phyloP scores from a whole-genome alignment of 2,329 filamentous ascomycete genomes.

The Thielaviopsis punctulata region DNA sequence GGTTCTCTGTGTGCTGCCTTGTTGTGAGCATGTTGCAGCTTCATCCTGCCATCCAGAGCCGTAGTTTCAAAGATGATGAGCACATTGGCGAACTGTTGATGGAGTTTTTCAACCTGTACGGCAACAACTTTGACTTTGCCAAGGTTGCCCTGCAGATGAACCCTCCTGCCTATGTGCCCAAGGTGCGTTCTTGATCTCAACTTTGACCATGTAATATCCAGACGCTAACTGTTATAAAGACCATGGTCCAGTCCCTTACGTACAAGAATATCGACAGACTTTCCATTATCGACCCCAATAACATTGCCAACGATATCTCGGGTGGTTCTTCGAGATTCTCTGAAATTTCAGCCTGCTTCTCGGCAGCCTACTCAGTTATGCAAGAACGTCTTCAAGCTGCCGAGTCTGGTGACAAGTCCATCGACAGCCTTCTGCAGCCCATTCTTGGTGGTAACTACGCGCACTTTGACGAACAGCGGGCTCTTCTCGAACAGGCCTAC shows the following conservation, averaged over 20 bases:
- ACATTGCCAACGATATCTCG: constrained; percentile 69
- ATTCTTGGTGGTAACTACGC: constrained; percentile 13
- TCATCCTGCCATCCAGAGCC: constrained; percentile 51
- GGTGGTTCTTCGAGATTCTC: constrained; percentile 61
- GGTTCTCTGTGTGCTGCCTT: constrained; percentile 86
- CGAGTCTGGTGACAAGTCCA: constrained; percentile 3
- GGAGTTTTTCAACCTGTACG: constrained; percentile 80
- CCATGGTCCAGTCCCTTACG: constrained; percentile 26
- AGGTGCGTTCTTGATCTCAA: constrained; percentile 33
- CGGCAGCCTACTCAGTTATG: constrained; percentile 41
- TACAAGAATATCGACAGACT: constrained; percentile 51
- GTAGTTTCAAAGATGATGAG: constrained; percentile 38
- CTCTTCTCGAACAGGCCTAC: constrained; percentile 5
- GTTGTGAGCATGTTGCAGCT: constrained; percentile 77
- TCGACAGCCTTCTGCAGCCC: constrained; percentile 11
- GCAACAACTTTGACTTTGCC: constrained; percentile 57
- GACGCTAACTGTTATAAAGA: constrained; percentile 19
- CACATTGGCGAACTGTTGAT: constrained; percentile 70
- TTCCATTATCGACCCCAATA: constrained; percentile 85
- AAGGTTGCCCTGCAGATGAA: constrained; percentile 58
- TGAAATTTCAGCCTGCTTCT: constrained; percentile 53
- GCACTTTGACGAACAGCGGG: constrained; percentile 12
- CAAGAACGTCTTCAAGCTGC: constrained; percentile 29
- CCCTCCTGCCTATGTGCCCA: constrained; percentile 57
- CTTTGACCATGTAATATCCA: neutral